These are phyloP conservation scores for Pseudopithomyces chartarum DNA, from an alignment of 2,329 filamentous ascomycete species.

Conservation along the genomic window DNA sequence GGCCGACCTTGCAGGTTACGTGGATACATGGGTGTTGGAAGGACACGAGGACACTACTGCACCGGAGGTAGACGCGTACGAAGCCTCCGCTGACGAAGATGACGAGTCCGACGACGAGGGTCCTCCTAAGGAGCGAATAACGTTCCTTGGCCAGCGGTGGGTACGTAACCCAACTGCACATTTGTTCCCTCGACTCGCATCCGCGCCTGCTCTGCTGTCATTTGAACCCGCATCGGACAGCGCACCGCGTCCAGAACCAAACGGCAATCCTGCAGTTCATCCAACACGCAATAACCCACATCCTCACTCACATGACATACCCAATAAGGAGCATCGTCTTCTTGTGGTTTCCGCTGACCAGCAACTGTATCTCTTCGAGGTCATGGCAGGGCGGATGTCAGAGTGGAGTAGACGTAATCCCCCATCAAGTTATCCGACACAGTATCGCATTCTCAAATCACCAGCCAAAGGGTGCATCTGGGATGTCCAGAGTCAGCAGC, in stretches of 20 bases:
- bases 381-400: slow-evolving; percentile 75
- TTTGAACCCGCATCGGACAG: slow-evolving; percentile 47
- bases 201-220: slow-evolving; percentile 51
- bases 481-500: slow-evolving; percentile 63
- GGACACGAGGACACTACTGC: slow-evolving; percentile 58
- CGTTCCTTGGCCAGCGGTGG: slow-evolving; percentile 71
- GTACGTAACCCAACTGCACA: slow-evolving; percentile 70
- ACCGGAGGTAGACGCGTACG: slow-evolving; percentile 45
- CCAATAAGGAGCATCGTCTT: slow-evolving; percentile 59
- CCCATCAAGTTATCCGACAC: slow-evolving; percentile 71
- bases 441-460: slow-evolving; percentile 77
- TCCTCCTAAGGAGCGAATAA: slow-evolving; percentile 47
- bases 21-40: slow-evolving; percentile 83
- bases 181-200: slow-evolving; percentile 52
- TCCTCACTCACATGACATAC: slow-evolving; percentile 61
- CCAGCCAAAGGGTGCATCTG: slow-evolving; percentile 83
- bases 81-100: slow-evolving; percentile 30
- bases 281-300: slow-evolving; percentile 57
- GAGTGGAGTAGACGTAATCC: slow-evolving; percentile 87
- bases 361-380: slow-evolving; percentile 78
- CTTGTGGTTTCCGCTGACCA: slow-evolving; percentile 67
- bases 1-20: slow-evolving; percentile 80
- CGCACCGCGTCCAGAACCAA: slow-evolving; percentile 36
- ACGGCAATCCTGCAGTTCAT: slow-evolving; percentile 56
- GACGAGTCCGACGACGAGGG: slow-evolving; percentile 55